phyloP scores from a whole-genome alignment of 1,284 basidiomycete species.

The Sporisorium reilianum region DNA sequence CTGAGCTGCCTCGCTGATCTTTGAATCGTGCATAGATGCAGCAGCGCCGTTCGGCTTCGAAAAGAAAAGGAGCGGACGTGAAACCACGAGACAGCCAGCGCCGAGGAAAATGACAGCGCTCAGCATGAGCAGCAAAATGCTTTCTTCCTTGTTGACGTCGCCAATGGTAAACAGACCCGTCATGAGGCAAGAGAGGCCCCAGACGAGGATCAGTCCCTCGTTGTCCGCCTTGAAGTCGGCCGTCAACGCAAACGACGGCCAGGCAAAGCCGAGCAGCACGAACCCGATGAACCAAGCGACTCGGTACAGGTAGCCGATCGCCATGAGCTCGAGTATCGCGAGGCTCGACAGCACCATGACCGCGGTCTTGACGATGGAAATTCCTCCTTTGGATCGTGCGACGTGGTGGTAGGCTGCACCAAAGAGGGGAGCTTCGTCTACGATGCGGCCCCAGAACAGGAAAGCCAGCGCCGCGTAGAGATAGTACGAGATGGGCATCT shows the following conservation, averaged over 20 bases:
- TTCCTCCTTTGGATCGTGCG: background rate
- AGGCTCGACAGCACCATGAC: conserved; percentile 24
- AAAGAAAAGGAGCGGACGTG: conserved; percentile 35
- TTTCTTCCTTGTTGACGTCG: conserved; percentile 81
- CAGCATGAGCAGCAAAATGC: conserved; percentile 55
- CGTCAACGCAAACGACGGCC: conserved; percentile 70
- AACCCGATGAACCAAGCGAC: conserved; percentile 81
- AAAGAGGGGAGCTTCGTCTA: conserved; percentile 47
- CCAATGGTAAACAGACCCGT: conserved; percentile 80
- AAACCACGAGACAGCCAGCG: conserved; percentile 28
- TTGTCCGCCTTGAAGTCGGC: conserved; percentile 60
- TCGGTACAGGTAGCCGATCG: conserved; percentile 75
- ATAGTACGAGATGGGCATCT: conserved; percentile 80
- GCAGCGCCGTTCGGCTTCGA: conserved; percentile 3
- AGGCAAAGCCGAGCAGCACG: conserved; percentile 76
- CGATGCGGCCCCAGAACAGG: conserved; percentile 75
- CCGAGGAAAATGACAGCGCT: conserved; percentile 46
- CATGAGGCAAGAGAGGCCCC: conserved; percentile 74
- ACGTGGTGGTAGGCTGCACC: conserved; percentile 13
- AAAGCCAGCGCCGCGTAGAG: conserved; percentile 81
- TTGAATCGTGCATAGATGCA: background rate
- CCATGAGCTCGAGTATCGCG: conserved; percentile 75
- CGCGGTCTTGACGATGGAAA: background rate
- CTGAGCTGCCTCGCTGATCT: background rate
- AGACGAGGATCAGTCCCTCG: conserved; percentile 70